Percentiles rank a stretch among this genome's conserved stretches.
These are phyloP conservation scores for Globisporangium cederbergense DNA, from an alignment of 352 stramenopile species.

Conservation along the genomic window DNA sequence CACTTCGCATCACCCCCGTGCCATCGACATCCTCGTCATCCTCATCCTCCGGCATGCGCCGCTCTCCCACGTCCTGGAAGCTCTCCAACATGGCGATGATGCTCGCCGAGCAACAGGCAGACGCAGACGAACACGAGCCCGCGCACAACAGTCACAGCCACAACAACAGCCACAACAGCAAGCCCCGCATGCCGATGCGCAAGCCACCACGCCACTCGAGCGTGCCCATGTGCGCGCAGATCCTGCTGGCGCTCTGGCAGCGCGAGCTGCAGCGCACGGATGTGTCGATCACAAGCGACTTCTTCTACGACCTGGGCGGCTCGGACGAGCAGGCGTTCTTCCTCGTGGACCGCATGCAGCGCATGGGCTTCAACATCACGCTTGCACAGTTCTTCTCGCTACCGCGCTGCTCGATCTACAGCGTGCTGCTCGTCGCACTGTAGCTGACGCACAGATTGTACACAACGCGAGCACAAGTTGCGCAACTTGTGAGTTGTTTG, in stretches of 20 bases:
- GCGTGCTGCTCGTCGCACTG: slow-evolving; percentile 55
- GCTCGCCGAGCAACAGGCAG: slow-evolving; percentile 47
- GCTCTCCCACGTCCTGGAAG: slow-evolving; percentile 57
- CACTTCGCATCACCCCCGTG: slow-evolving; percentile 26
- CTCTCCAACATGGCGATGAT: slow-evolving; percentile 37
- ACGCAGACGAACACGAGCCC: slow-evolving; percentile 11
- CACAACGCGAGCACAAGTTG: background rate
- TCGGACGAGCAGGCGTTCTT: slow-evolving; percentile 18
- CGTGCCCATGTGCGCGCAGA: slow-evolving; percentile 66
- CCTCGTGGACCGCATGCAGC: slow-evolving; percentile 63
- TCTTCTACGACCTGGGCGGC: slow-evolving; percentile 15
- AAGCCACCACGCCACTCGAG: slow-evolving; percentile 66
- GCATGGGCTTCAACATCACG: slow-evolving; percentile 58
- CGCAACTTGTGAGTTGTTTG: background rate
- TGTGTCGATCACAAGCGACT: slow-evolving; percentile 23
- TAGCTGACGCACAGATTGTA: slow-evolving; percentile 15
- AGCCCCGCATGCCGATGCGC: slow-evolving; percentile 29
- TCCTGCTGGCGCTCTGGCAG: slow-evolving; percentile 65
- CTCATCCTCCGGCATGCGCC: slow-evolving; percentile 29
- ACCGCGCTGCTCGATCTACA: slow-evolving; percentile 72
- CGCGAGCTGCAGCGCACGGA: slow-evolving; percentile 53
- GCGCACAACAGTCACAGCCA: background rate
- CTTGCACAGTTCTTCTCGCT: slow-evolving; percentile 59
- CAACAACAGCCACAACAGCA: background rate
- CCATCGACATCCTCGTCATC: slow-evolving; percentile 22